phyloP scores from a whole-genome alignment of 192 early-diverging fungal species.

The Gonapodya sp. region DNA sequence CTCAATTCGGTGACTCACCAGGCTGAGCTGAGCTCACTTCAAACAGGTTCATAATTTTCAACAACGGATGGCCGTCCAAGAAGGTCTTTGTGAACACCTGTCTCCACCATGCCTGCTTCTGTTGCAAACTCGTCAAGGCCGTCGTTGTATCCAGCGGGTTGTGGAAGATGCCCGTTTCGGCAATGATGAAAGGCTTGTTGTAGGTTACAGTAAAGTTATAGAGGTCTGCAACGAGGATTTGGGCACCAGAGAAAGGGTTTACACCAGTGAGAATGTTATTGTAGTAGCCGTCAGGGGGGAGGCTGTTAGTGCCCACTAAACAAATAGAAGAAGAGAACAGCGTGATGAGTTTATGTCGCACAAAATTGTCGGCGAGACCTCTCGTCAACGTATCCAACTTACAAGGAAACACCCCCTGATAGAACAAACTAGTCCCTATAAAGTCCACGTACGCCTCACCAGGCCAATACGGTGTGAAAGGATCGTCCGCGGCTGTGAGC shows the following conservation, averaged over 20 bases:
- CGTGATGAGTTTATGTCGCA: background rate
- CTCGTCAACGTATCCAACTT: background rate
- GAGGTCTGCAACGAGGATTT: background rate
- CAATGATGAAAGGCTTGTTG: background rate
- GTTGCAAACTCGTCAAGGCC: background rate
- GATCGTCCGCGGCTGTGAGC: slow-evolving; percentile 25
- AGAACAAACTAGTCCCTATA: slow-evolving; percentile 23
- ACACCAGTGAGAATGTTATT: background rate
- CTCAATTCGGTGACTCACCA: background rate
- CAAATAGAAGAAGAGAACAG: too few relatives aligned
- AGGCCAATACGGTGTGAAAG: slow-evolving; percentile 35
- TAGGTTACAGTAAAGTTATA: background rate
- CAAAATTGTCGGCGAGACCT: background rate
- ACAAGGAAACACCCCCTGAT: background rate
- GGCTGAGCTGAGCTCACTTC: background rate
- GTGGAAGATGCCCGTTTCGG: background rate
- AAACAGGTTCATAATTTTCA: background rate
- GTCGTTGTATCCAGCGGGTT: background rate
- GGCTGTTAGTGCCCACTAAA: background rate
- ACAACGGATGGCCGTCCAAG: background rate
- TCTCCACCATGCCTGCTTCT: slow-evolving; percentile 9
- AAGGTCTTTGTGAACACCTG: background rate
- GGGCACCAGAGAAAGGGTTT: background rate
- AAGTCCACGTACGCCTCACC: slow-evolving; percentile 36
- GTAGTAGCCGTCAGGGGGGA: background rate